Evolutionary conservation across 768 basidiomycete species (phyloP).

Genomic region (Termitomyces titanicus): DNA sequence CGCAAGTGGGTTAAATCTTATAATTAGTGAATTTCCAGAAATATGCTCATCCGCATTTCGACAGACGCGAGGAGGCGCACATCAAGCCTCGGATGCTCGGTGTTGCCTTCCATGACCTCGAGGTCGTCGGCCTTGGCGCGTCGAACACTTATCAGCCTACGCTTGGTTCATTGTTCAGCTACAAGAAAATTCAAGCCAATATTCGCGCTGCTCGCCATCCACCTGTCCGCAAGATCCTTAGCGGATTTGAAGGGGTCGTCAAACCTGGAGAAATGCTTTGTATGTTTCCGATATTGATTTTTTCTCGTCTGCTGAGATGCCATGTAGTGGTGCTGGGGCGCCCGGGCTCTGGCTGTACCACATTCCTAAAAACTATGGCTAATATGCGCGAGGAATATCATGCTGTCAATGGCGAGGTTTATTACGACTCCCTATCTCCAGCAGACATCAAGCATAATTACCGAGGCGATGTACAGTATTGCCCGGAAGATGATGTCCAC

Average conservation of each 20-base stretch:
- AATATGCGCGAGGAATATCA: constrained; percentile 72
- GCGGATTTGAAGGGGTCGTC: constrained; percentile 59
- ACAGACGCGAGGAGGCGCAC: constrained; percentile 14
- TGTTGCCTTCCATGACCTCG: constrained; percentile 47
- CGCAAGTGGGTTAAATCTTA: constrained; percentile 19
- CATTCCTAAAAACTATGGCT: constrained; percentile 77
- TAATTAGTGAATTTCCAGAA: neutral
- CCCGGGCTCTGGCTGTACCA: constrained; percentile 85
- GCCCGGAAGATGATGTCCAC: constrained; percentile 82
- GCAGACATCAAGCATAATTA: constrained; percentile 58
- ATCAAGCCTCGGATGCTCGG: constrained; percentile 37
- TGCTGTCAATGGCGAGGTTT: constrained; percentile 64
- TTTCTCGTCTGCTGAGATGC: neutral
- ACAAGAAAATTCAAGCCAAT: constrained; percentile 30
- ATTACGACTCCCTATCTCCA: constrained; percentile 73
- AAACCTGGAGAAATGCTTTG: constrained; percentile 76
- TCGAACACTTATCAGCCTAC: constrained; percentile 44
- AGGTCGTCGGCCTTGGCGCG: constrained; percentile 46
- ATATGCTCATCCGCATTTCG: neutral
- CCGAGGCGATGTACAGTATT: constrained; percentile 79
- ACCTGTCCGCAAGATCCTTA: constrained; percentile 58
- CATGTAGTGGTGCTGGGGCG: constrained; percentile 74
- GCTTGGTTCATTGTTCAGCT: constrained; percentile 50
- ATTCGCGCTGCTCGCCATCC: constrained; percentile 52
- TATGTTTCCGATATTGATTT: constrained; percentile 29